Evolutionary conservation across 2,329 filamentous ascomycete species (phyloP).

Genomic region (Fusarium luffae): DNA sequence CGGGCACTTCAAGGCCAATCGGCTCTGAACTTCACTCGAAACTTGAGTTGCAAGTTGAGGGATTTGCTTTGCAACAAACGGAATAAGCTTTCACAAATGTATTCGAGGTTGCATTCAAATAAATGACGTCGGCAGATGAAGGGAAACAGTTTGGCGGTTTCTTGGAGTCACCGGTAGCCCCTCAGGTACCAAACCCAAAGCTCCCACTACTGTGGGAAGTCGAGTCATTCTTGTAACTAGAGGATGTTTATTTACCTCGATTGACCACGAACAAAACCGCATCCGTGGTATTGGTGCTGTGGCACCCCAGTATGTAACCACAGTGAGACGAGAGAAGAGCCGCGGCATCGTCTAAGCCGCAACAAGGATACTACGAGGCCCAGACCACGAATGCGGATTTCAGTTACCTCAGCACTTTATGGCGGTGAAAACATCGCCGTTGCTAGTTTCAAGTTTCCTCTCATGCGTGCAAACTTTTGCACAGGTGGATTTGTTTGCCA

Average conservation of each 20-base stretch:
- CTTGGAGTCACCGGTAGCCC: neutral
- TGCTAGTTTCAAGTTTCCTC: slow-evolving; percentile 4
- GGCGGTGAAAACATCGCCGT: slow-evolving; percentile 43
- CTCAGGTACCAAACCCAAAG: slow-evolving; percentile 6
- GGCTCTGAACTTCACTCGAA: neutral
- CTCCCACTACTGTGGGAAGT: neutral
- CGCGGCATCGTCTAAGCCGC: slow-evolving; percentile 19
- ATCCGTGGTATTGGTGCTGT: slow-evolving; percentile 27
- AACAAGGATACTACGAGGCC: slow-evolving; percentile 18
- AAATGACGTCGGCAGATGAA: slow-evolving; percentile 9
- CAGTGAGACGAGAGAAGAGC: slow-evolving; percentile 12
- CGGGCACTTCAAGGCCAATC: slow-evolving; percentile 13
- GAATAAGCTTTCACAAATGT: neutral
- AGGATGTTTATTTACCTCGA: neutral
- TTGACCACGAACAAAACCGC: neutral
- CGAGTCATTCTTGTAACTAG: neutral
- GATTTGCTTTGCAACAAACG: neutral
- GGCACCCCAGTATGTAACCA: slow-evolving; percentile 16
- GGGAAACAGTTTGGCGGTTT: neutral
- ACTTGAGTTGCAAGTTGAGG: neutral
- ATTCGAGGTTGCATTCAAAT: slow-evolving; percentile 11
- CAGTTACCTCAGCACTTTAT: slow-evolving; percentile 38
- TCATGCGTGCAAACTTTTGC: slow-evolving; percentile 14
- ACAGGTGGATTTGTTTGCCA: slow-evolving; percentile 14
- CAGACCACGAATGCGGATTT: slow-evolving; percentile 19